phyloP scores from a whole-genome alignment of 208 protist species.

The Plasmodiophora brassicae region DNA sequence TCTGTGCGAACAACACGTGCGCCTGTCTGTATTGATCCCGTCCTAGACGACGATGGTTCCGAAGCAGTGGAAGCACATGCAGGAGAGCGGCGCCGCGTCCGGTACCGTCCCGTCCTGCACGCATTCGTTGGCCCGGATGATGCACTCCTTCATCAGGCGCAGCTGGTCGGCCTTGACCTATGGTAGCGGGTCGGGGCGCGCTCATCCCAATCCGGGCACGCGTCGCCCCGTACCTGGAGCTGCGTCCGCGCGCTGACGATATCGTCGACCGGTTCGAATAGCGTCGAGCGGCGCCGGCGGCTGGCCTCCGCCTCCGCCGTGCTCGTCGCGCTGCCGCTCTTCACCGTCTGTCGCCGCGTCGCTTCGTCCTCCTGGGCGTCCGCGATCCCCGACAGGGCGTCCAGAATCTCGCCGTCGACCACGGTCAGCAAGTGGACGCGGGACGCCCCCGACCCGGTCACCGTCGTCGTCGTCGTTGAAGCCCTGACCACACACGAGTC shows the following conservation, averaged over 20 bases:
- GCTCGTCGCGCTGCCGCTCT: no score
- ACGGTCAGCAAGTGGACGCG: no score
- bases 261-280: neutral
- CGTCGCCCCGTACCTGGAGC: neutral
- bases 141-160: slow-evolving; percentile 5
- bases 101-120: neutral
- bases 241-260: neutral
- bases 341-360: no score
- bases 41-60: slow-evolving; percentile 10
- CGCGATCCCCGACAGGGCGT: no score
- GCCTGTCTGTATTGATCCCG: no score
- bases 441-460: no score
- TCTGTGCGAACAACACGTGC: no score
- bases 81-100: neutral
- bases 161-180: slow-evolving; percentile 15
- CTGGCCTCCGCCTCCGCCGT: no score
- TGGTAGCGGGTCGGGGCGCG: neutral
- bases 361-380: no score
- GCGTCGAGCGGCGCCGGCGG: neutral
- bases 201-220: neutral
- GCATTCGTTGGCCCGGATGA: slow-evolving; percentile 14
- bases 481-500: neutral
- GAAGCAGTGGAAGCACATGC: slow-evolving; percentile 31
- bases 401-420: no score
- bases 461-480: neutral